phyloP scores from a whole-genome alignment of 148 eudicot species.

The Arctostaphylos glauca region DNA sequence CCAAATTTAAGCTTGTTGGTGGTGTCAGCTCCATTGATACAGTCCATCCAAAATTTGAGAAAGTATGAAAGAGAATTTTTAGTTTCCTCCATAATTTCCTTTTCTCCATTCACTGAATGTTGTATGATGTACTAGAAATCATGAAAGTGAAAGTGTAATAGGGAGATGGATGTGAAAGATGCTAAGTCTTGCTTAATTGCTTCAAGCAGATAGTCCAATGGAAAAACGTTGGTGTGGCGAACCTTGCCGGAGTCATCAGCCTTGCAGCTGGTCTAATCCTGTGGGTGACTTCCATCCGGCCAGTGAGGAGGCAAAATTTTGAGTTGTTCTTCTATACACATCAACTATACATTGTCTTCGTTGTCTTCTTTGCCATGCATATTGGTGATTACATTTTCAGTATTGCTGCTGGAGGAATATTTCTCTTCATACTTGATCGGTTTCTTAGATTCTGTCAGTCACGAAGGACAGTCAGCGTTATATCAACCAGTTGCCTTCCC shows the following conservation, averaged over 20 bases:
- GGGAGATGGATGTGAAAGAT: neutral
- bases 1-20: neutral
- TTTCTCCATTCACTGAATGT: neutral
- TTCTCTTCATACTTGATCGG: slow-evolving; percentile 84
- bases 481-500: slow-evolving; percentile 70
- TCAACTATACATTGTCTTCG: slow-evolving; percentile 76
- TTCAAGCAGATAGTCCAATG: slow-evolving; percentile 53
- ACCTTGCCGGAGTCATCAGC: slow-evolving; percentile 73
- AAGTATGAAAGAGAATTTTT: neutral
- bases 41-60: neutral
- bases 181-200: neutral
- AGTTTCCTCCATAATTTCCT: neutral
- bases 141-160: neutral
- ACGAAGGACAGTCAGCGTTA: slow-evolving; percentile 56
- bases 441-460: slow-evolving; percentile 81
- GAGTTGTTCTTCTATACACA: slow-evolving; percentile 91
- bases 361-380: slow-evolving; percentile 72
- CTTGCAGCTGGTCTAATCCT: slow-evolving; percentile 70
- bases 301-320: slow-evolving; percentile 57
- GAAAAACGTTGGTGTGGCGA: slow-evolving; percentile 61
- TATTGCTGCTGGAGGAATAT: slow-evolving; percentile 67
- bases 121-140: neutral
- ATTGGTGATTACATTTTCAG: slow-evolving; percentile 71
- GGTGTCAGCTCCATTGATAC: neutral
- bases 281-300: slow-evolving; percentile 83